phyloP scores from a whole-genome alignment of 768 basidiomycete species.

The Royoungia palumana region DNA sequence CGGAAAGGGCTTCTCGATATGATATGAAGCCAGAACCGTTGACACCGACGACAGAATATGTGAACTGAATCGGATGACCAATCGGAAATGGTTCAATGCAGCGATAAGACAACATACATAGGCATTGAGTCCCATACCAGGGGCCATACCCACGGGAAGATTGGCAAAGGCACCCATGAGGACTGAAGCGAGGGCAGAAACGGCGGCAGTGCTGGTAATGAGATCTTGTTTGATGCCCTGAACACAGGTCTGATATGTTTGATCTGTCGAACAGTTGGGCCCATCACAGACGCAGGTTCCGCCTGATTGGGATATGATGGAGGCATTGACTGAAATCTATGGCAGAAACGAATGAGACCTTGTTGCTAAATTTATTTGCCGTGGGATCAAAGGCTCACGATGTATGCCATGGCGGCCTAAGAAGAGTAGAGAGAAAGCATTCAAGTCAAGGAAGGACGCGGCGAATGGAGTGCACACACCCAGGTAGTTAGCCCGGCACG shows the following conservation, averaged over 20 bases:
- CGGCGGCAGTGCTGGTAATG: conserved; percentile 78
- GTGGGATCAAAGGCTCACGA: conserved; percentile 41
- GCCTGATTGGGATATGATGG: conserved; percentile 71
- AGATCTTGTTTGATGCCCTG: conserved; percentile 68
- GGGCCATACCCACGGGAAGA: conserved; percentile 86
- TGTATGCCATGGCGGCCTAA: conserved; percentile 82
- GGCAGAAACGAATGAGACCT: background rate
- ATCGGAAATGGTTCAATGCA: background rate
- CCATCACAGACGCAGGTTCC: conserved; percentile 77
- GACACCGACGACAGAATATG: conserved; percentile 85
- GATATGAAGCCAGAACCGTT: conserved; percentile 68
- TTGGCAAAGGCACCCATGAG: conserved; percentile 85
- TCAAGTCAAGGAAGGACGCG: conserved; percentile 1
- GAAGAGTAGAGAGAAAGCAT: background rate
- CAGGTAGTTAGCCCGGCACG: conserved; percentile 80
- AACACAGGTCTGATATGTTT: conserved; percentile 54
- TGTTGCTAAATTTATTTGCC: background rate
- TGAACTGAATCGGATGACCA: conserved; percentile 49
- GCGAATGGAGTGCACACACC: conserved; percentile 42
- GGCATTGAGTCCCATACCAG: conserved; percentile 80
- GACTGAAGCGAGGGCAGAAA: conserved; percentile 69
- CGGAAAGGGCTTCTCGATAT: conserved; percentile 77
- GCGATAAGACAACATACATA: conserved; percentile 48
- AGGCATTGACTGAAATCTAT: conserved; percentile 82
- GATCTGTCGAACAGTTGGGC: conserved; percentile 53